phyloP scores from a whole-genome alignment of 1,284 basidiomycete species.

The Naganishia cerealis region DNA sequence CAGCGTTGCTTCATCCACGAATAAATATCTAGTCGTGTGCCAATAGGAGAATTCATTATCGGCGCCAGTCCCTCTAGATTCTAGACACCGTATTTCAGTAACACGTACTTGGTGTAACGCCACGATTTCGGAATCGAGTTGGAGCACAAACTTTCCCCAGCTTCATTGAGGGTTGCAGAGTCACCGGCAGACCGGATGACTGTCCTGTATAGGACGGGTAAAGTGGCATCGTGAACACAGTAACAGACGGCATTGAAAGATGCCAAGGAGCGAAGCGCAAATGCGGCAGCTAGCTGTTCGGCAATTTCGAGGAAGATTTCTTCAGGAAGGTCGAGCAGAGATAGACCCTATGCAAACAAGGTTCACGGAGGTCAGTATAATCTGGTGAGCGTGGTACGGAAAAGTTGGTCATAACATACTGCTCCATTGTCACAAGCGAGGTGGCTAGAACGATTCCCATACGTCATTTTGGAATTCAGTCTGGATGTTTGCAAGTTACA shows the following conservation, averaged over 20 bases:
- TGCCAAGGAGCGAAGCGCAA: not conserved
- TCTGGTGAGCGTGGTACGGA: no score
- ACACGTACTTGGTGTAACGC: not conserved
- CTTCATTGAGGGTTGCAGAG: not conserved
- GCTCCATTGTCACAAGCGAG: no score
- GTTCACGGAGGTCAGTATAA: not conserved
- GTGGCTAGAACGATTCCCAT: no score
- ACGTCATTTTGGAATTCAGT: no score
- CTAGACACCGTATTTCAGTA: not conserved
- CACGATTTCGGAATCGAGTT: not conserved
- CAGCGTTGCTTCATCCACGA: not conserved
- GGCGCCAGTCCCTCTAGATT: not conserved
- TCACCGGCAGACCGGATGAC: slow-evolving; percentile 1
- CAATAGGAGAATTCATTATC: not conserved
- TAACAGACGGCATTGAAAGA: not conserved
- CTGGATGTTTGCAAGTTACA: no score
- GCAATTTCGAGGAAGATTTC: slow-evolving; percentile 10
- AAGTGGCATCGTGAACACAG: not conserved
- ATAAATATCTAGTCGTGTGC: not conserved
- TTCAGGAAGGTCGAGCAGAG: not conserved
- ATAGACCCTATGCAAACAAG: not conserved
- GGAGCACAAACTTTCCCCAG: not conserved
- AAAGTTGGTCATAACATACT: no score
- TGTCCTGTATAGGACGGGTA: not conserved
- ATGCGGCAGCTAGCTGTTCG: not conserved